These are phyloP conservation scores for Tetratostichococcus sp. DNA, from an alignment of 139 green algal species.

Conservation along the genomic window DNA sequence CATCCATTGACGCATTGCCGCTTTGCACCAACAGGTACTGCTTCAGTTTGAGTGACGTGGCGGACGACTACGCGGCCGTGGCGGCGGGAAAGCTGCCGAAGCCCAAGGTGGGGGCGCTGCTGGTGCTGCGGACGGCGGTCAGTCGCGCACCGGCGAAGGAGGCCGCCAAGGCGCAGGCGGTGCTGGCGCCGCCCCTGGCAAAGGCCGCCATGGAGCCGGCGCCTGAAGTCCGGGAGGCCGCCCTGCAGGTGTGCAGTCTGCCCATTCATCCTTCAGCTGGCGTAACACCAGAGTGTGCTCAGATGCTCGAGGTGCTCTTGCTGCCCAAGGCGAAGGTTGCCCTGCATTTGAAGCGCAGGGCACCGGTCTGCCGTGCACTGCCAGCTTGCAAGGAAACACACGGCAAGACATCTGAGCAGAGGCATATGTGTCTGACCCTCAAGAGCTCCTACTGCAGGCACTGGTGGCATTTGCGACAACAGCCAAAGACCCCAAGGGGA, in stretches of 20 bases:
- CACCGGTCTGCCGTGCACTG: too few relatives aligned
- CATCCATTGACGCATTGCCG: too few relatives aligned
- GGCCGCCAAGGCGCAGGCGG: constrained; percentile 25
- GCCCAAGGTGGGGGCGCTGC: constrained; percentile 57
- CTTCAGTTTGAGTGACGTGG: constrained; percentile 62
- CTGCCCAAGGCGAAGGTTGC: too few relatives aligned
- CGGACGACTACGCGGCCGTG: constrained; percentile 55
- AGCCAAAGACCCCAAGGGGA: not conserved
- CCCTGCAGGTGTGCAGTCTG: constrained; percentile 18
- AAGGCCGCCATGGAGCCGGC: constrained; percentile 68
- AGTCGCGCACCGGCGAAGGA: not conserved
- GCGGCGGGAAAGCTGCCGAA: constrained; percentile 83
- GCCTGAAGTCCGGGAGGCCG: constrained; percentile 66
- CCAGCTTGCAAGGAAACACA: too few relatives aligned
- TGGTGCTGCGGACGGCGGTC: constrained; percentile 36
- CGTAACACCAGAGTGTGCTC: too few relatives aligned
- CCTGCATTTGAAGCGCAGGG: too few relatives aligned
- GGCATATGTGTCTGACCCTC: too few relatives aligned
- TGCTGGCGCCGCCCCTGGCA: constrained; percentile 50
- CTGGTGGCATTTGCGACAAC: constrained; percentile 58
- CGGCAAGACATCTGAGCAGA: too few relatives aligned
- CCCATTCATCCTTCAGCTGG: constrained; percentile 12
- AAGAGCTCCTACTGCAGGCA: too few relatives aligned
- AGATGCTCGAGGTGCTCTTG: too few relatives aligned
- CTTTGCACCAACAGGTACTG: constrained; percentile 38